Conservation (phyloP, 345 rosid species). For the Heritiera littoralis region DNA sequence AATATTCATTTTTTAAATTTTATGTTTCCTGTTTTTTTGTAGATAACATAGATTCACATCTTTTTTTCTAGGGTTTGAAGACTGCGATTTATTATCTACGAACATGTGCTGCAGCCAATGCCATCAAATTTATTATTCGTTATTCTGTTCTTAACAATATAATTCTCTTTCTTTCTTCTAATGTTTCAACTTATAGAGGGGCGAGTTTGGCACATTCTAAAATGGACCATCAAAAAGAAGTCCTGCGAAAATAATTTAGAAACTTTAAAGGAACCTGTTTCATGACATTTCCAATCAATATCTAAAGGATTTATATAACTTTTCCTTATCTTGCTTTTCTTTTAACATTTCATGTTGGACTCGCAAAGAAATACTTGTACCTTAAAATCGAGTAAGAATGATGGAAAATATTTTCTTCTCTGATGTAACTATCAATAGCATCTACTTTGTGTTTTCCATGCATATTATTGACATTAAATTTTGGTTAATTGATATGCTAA, state of each 20-base stretch:
- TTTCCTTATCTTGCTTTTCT: not conserved
- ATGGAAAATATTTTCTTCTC: not conserved
- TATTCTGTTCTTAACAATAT: not conserved
- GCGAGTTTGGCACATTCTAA: not conserved
- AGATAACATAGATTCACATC: not conserved
- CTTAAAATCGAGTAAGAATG: not conserved
- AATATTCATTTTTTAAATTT: not conserved
- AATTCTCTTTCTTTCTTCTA: not conserved
- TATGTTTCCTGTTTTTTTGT: not conserved
- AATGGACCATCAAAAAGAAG: not conserved
- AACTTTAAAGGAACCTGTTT: not conserved
- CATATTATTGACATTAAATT: not conserved
- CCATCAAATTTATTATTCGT: constrained; percentile 12
- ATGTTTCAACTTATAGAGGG: not conserved
- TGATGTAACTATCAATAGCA: not conserved
- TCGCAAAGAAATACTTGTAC: not conserved
- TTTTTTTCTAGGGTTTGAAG: constrained; percentile 10
- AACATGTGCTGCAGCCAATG: constrained; percentile 13
- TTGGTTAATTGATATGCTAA: not conserved
- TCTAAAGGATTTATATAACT: not conserved
- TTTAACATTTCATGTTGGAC: not conserved
- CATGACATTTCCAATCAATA: not conserved
- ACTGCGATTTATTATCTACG: constrained; percentile 21
- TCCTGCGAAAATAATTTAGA: not conserved
- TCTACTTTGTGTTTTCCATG: not conserved